Evolutionary conservation across 2,329 filamentous ascomycete species (phyloP).

Genomic region (Tolypocladium amazonense): DNA sequence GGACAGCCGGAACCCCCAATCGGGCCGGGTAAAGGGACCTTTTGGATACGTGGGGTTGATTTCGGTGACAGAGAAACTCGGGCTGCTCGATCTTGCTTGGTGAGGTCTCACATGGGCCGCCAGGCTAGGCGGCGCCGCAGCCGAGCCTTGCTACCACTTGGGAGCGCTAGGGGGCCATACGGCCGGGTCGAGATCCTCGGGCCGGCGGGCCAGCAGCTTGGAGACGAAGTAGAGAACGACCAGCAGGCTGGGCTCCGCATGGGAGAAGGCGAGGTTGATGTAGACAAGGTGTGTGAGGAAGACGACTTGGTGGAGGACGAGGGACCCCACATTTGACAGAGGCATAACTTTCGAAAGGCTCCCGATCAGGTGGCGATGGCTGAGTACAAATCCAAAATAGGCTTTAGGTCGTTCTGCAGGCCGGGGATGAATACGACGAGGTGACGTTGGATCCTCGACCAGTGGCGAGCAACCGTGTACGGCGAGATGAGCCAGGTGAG

Average conservation of each 20-base stretch:
- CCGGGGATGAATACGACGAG: background rate
- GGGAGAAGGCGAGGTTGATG: slow-evolving; percentile 38
- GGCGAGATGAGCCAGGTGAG: background rate
- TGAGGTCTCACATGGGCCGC: slow-evolving; percentile 26
- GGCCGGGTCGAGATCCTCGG: slow-evolving; percentile 33
- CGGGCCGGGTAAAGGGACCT: background rate
- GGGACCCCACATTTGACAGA: slow-evolving; percentile 39
- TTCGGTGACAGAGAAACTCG: slow-evolving; percentile 13
- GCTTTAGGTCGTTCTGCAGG: background rate
- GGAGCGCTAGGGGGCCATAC: slow-evolving; percentile 23
- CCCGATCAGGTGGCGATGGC: background rate
- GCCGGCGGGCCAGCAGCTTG: slow-evolving; percentile 34
- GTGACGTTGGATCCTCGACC: background rate
- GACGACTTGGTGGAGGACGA: slow-evolving; percentile 39
- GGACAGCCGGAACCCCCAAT: background rate
- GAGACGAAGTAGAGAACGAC: slow-evolving; percentile 36
- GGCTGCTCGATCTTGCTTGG: slow-evolving; percentile 22
- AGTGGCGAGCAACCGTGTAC: background rate
- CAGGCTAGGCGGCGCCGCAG: slow-evolving; percentile 1
- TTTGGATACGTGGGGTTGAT: slow-evolving; percentile 1
- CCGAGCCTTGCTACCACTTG: slow-evolving; percentile 13
- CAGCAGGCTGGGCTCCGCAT: slow-evolving; percentile 35
- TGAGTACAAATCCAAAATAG: background rate
- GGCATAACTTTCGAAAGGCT: slow-evolving; percentile 27
- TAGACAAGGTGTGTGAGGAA: slow-evolving; percentile 44